Evolutionary conservation across 179 eudicot species (phyloP), one percentile per base, ranked within the genome.

Genomic region (Beta macrorhiza): DNA sequence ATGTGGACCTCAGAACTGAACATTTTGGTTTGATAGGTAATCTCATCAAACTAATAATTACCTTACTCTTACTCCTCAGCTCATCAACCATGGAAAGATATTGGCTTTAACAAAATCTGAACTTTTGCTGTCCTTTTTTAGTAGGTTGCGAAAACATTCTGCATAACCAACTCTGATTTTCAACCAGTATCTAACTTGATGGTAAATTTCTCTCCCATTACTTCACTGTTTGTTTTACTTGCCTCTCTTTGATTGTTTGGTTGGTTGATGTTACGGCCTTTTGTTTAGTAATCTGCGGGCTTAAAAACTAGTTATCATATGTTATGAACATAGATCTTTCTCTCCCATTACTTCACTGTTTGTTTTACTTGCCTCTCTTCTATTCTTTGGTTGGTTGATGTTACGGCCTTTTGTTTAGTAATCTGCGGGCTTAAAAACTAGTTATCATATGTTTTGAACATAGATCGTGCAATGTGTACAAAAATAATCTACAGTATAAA

Each of bases 151-250:
- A 37, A 74, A 44, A 42, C 68, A 64, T 67, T 55, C 52, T 52
- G 61, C 53, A 20, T 59, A 32, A 65, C 78, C 78, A 74, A 64
- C 72, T 7, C 10, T 80, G 78, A 80, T 80, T 52, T 64, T 56
- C n/a, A n/a, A 73, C 82, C 32, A 9, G 53, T 74, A 64, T 64
- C 83, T 51, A 74, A 67, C 74, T 64, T 64, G 83, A 74, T 80
- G 65, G 45, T 52, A n/a, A 20, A 51, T 47, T 22, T 47, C 16
- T n/a, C 42, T 62, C 19, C 20, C 32, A 63, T 42, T 6, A 29
- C 42, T 37, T 42, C 32, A 15, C 72, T 67, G 47, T 42, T 5
- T 14, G 4, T 0, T 67, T 13, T 44, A 68, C 47, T 42, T 68
- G 42, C 44, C 13, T 56, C 47, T 14, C 47, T 25, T 25, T 25